Conservation (phyloP, 257 asterid species). For the Solanum megistacrolobum region DNA sequence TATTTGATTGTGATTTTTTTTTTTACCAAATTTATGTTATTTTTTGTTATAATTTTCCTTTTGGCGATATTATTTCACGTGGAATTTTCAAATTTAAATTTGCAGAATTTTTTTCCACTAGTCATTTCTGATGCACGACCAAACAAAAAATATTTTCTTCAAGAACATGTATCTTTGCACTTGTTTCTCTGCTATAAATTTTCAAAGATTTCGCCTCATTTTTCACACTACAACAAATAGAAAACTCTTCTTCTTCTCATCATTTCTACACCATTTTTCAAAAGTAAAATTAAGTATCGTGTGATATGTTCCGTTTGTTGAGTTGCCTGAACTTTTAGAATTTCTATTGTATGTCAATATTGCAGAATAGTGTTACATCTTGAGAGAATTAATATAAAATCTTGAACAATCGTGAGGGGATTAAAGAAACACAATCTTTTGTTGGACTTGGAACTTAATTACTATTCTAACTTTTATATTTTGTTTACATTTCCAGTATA, state of each 20-base stretch:
- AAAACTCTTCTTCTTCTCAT: not conserved
- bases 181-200: too few relatives aligned
- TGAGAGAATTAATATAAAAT: too few relatives aligned
- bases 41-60: too few relatives aligned
- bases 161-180: too few relatives aligned
- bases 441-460: not conserved
- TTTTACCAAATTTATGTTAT: too few relatives aligned
- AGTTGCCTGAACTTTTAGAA: not conserved
- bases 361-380: not conserved
- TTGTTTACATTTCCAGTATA: not conserved
- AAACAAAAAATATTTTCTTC: too few relatives aligned
- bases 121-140: too few relatives aligned
- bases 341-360: not conserved
- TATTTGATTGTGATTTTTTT: too few relatives aligned
- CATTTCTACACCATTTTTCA: not conserved
- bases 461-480: not conserved
- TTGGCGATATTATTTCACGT: too few relatives aligned
- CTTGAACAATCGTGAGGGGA: not conserved
- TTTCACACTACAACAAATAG: not conserved
- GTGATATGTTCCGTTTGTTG: not conserved
- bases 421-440: not conserved
- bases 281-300: not conserved
- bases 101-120: too few relatives aligned
- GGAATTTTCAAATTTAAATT: too few relatives aligned
- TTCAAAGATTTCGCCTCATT: not conserved